Conservation (phyloP, 1,284 basidiomycete genomes). For the Sanghuangporus weigelae region DNA sequence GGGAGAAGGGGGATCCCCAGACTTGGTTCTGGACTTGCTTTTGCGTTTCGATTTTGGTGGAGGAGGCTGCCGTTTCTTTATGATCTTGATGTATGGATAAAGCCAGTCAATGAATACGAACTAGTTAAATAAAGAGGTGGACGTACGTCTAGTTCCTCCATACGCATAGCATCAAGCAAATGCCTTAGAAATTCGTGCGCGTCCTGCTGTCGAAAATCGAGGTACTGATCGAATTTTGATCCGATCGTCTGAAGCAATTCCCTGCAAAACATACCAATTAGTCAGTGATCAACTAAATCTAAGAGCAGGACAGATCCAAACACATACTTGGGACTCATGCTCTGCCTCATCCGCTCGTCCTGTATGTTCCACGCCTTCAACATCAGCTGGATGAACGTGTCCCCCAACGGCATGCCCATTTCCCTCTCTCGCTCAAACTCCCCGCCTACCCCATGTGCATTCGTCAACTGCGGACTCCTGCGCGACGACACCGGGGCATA, state of each 20-base stretch:
- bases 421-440: constrained; percentile 45
- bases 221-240: constrained; percentile 88
- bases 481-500: constrained; percentile 38
- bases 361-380: constrained; percentile 57
- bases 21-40: background rate
- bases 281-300: background rate
- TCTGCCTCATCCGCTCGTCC: constrained; percentile 41
- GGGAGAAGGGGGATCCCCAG: background rate
- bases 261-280: constrained; percentile 25
- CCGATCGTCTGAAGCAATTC: constrained; percentile 66
- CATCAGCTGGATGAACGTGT: constrained; percentile 32
- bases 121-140: background rate
- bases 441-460: constrained; percentile 52
- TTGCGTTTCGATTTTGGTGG: constrained; percentile 22
- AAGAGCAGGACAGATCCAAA: background rate
- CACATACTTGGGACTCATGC: constrained; percentile 60
- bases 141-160: constrained; percentile 89
- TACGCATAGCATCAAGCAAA: constrained; percentile 87
- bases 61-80: constrained; percentile 66
- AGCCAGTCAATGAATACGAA: background rate
- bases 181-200: constrained; percentile 91
- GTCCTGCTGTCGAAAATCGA: constrained; percentile 89
- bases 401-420: constrained; percentile 45
- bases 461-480: constrained; percentile 61
- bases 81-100: constrained; percentile 43